Base-by-base conservation (phyloP, 495 filamentous ascomycete species). In the Trichodelitschia bisporula region DNA sequence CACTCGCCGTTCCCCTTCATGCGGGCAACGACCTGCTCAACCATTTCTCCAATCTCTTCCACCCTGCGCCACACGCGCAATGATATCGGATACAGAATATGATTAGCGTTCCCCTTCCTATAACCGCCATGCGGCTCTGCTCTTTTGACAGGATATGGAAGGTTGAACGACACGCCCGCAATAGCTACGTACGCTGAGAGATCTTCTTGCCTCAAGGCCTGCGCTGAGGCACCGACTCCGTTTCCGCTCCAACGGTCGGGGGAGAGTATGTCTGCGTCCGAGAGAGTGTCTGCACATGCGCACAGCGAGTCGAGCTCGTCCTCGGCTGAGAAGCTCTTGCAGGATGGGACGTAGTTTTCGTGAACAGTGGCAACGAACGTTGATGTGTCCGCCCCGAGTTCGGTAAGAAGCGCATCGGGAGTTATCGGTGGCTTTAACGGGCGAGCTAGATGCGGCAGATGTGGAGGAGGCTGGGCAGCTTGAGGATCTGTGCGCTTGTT, bases 291-390 rank as follows among this genome's bases (percentile, higher is more conserved):
- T 28, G 89, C 69, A 40, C 84, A 93, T 15, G 55, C 63, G 19
- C 62, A 64, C 25, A 73, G 49, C 36, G 69, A 63, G 40, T 84
- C 72, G 16, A 93, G 51, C 10, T 62, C 58, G 24, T 70, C 62
- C 35, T 62, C 63, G 26, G 61, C 61, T 3, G 42, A 49, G n/a
- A 46, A 50, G 8, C 66, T 61, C 33, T 72, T 64, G 43, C 84
- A 92, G 0, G 84, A 93, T 4, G 73, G 54, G 1, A 75, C 58
- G 40, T 84, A 95, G 44, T 99, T 99, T 41, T 99, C 86, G 46
- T 99, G 86, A 6, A 99, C 54, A 1, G 78, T 76, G n/a, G 75
- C 69, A 31, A 92, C 66, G 44, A 95, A 91, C 0, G 83, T 93
- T 32, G 70, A 61, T 0, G 66, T 69, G 43, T 95, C 86, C 2